These are phyloP conservation scores for Claviceps sp. DNA, from an alignment of 2,329 filamentous ascomycete genomes.

Conservation along the genomic window DNA sequence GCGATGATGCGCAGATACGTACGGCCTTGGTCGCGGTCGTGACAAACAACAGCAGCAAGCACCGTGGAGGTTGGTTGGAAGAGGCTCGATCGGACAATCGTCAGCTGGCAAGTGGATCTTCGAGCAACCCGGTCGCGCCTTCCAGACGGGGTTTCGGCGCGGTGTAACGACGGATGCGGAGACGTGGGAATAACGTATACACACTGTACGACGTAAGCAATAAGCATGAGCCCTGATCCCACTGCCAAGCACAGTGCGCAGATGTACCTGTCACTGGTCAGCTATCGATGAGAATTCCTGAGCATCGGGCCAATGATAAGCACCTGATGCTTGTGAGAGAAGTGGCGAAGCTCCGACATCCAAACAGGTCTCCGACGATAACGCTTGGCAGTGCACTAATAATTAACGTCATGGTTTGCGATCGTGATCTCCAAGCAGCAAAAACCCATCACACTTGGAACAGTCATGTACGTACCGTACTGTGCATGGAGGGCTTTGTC, in stretches of 20 bases:
- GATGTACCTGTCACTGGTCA: not conserved
- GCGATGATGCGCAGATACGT: constrained; percentile 12
- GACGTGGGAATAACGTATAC: not conserved
- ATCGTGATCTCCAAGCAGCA: not conserved
- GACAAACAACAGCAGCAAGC: constrained; percentile 4
- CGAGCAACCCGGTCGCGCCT: constrained; percentile 1
- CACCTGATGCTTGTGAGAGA: constrained; percentile 1
- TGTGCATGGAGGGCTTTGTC: not conserved
- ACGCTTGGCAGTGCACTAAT: not conserved
- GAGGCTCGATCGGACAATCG: constrained; percentile 5
- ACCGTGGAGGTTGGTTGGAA: constrained; percentile 6
- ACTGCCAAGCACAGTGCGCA: not conserved
- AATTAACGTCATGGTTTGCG: not conserved
- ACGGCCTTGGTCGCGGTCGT: constrained; percentile 2
- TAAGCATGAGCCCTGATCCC: not conserved
- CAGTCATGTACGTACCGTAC: not conserved
- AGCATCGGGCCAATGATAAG: not conserved
- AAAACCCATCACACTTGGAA: not conserved
- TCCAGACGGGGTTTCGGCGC: not conserved
- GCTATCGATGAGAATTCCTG: not conserved
- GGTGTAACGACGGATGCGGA: not conserved
- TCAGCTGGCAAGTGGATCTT: constrained; percentile 4
- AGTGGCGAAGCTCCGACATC: constrained; percentile 17
- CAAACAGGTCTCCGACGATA: not conserved
- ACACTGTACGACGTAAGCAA: not conserved